These are phyloP conservation scores for Trypanosoma conorhini DNA, from an alignment of 208 protist genomes.

Conservation along the genomic window DNA sequence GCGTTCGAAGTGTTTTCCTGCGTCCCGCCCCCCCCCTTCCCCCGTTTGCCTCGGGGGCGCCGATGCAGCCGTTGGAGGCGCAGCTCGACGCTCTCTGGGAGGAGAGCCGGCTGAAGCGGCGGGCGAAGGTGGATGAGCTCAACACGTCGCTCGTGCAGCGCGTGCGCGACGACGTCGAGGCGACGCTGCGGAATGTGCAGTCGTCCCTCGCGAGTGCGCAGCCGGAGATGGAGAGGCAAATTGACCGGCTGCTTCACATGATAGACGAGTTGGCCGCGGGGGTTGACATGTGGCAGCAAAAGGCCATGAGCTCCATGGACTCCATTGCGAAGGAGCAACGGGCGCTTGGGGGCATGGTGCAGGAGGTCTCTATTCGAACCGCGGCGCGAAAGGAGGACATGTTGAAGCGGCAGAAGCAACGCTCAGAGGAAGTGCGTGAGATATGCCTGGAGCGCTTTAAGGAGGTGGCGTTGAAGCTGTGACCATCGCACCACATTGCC, in stretches of 20 bases:
- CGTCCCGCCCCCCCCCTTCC: too few relatives aligned
- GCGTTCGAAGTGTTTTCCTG: neutral
- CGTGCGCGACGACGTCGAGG: slow-evolving; percentile 50
- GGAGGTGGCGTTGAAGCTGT: slow-evolving; percentile 22
- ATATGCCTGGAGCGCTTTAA: slow-evolving; percentile 40
- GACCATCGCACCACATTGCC: slow-evolving; percentile 5
- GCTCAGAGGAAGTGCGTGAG: slow-evolving; percentile 44
- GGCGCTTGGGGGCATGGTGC: slow-evolving; percentile 52
- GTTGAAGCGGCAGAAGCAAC: slow-evolving; percentile 46
- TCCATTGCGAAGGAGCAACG: slow-evolving; percentile 81
- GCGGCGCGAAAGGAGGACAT: slow-evolving; percentile 45
- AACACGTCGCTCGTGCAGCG: slow-evolving; percentile 33
- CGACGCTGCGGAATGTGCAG: slow-evolving; percentile 37
- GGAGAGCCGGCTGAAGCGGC: slow-evolving; percentile 30
- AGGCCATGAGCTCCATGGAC: slow-evolving; percentile 67
- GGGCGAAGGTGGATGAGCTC: slow-evolving; percentile 13
- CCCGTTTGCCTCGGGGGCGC: neutral
- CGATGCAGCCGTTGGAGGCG: slow-evolving; percentile 36
- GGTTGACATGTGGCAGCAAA: slow-evolving; percentile 78
- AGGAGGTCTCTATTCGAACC: slow-evolving; percentile 56
- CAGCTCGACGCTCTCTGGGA: slow-evolving; percentile 49
- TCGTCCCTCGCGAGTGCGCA: slow-evolving; percentile 50
- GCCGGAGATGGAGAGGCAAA: slow-evolving; percentile 54
- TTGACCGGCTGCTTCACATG: slow-evolving; percentile 64
- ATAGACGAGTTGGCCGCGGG: slow-evolving; percentile 68